A percentile compares a stretch with the other conserved stretches of the same genome.
Evolutionary conservation across 106 monocot species (phyloP).

Genomic region (Dioscorea zingiberensis): DNA sequence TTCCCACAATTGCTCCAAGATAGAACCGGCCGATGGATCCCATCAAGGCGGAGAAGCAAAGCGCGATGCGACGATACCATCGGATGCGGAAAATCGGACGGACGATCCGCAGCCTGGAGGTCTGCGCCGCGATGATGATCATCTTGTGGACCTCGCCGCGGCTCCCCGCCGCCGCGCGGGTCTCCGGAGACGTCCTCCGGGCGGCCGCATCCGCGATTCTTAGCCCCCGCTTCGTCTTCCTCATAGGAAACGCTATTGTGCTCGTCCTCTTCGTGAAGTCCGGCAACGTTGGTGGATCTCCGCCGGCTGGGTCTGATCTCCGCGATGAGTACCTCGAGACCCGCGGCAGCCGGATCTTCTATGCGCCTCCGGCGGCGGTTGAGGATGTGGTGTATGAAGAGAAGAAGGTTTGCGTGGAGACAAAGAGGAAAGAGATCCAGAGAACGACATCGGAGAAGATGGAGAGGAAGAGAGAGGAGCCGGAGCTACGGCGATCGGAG

Average conservation of each 20-base stretch:
- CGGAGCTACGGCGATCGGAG: slow-evolving; percentile 35
- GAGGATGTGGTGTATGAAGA: slow-evolving; percentile 47
- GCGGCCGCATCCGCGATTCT: slow-evolving; percentile 22
- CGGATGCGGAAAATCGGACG: slow-evolving; percentile 9
- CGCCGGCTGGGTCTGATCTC: neutral
- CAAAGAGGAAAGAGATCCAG: neutral
- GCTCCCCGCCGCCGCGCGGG: slow-evolving; percentile 19
- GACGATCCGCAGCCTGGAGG: slow-evolving; percentile 24
- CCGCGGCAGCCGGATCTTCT: neutral
- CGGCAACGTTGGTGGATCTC: slow-evolving; percentile 5
- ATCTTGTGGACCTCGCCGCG: slow-evolving; percentile 27
- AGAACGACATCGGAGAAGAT: slow-evolving; percentile 24
- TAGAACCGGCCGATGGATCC: slow-evolving; percentile 4
- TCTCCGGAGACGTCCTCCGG: slow-evolving; percentile 27
- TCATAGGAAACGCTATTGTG: slow-evolving; percentile 67
- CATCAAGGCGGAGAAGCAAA: slow-evolving; percentile 24
- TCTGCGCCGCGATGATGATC: slow-evolving; percentile 15
- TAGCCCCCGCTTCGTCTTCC: slow-evolving; percentile 47
- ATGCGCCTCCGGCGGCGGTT: slow-evolving; percentile 1
- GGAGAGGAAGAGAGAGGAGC: slow-evolving; percentile 6
- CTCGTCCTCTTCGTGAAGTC: slow-evolving; percentile 40
- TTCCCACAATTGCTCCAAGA: neutral
- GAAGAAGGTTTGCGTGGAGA: slow-evolving; percentile 37
- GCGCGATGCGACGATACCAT: slow-evolving; percentile 22
- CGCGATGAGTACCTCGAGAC: slow-evolving; percentile 11